A percentile compares a stretch with the other conserved stretches of the same genome.
These are phyloP conservation scores for Geotrichum fermentans DNA, from an alignment of 1,139 yeast genomes.

Conservation along the genomic window DNA sequence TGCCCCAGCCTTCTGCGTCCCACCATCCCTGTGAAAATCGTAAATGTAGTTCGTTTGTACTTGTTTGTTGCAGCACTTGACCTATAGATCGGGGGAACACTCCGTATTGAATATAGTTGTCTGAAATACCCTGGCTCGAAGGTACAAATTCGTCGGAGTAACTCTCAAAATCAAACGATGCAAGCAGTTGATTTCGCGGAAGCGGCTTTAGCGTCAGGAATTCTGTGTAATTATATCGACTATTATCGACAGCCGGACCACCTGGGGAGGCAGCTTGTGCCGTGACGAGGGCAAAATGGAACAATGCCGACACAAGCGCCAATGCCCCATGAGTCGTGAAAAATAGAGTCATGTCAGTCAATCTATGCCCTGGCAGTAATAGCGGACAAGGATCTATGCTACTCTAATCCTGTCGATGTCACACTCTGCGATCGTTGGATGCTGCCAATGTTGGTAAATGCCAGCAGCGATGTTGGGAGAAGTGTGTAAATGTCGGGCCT, in stretches of 20 bases:
- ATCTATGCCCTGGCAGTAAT: background rate
- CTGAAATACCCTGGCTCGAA: constrained; percentile 27
- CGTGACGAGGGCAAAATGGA: background rate
- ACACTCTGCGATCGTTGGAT: no score
- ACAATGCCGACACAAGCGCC: background rate
- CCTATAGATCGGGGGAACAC: constrained; percentile 79
- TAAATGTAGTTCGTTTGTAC: constrained; percentile 71
- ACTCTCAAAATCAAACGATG: constrained; percentile 64
- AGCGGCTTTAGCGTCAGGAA: constrained; percentile 58
- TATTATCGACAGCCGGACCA: constrained; percentile 1
- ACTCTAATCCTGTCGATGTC: background rate
- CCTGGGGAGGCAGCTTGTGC: constrained; percentile 4
- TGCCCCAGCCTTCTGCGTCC: constrained; percentile 88
- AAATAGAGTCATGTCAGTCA: background rate
- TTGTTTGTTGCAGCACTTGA: constrained; percentile 64
- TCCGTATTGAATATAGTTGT: constrained; percentile 48
- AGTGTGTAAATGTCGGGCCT: background rate
- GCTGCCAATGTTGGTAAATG: no score
- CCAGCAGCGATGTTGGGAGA: background rate
- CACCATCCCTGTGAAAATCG: constrained; percentile 94
- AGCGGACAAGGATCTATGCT: no score
- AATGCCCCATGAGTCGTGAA: background rate
- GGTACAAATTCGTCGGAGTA: constrained; percentile 46
- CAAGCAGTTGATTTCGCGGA: constrained; percentile 60
- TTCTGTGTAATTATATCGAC: constrained; percentile 47